A percentile compares a stretch with the other conserved stretches of the same genome.
Evolutionary conservation across 352 stramenopile genomes (phyloP).

Genomic region (Pythium sukuiense): DNA sequence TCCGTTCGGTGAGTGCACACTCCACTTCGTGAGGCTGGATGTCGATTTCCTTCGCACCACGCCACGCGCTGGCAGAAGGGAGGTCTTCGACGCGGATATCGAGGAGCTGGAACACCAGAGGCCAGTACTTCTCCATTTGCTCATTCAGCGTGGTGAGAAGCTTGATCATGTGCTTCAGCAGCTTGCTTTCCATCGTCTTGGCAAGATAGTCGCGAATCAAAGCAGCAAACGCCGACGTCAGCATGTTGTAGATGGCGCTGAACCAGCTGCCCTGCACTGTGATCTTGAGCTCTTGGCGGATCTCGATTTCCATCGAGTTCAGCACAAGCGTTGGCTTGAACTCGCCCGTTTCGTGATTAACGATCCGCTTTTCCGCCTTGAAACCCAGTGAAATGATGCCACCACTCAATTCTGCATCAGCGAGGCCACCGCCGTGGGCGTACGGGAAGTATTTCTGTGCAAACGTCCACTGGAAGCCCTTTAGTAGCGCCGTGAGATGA

Average conservation of each 20-base stretch:
- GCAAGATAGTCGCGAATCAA: constrained; percentile 83
- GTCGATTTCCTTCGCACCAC: constrained; percentile 70
- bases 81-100: constrained; percentile 81
- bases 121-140: constrained; percentile 87
- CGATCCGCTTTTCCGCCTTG: constrained; percentile 71
- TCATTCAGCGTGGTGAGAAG: constrained; percentile 79
- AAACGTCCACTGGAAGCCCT: constrained; percentile 86
- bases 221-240: constrained; percentile 71
- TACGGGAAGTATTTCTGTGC: constrained; percentile 87
- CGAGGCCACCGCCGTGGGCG: constrained; percentile 71
- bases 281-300: constrained; percentile 81
- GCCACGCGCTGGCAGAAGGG: constrained; percentile 72
- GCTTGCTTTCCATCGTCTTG: constrained; percentile 83
- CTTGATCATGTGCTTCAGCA: constrained; percentile 83
- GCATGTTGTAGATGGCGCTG: constrained; percentile 81
- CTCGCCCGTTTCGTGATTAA: constrained; percentile 58
- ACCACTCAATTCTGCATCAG: constrained; percentile 67
- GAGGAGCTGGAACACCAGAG: constrained; percentile 77
- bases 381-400: constrained; percentile 81
- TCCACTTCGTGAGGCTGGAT: constrained; percentile 75
- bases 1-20: constrained; percentile 46
- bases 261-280: constrained; percentile 86
- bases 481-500: constrained; percentile 74
- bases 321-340: constrained; percentile 74
- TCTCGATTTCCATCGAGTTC: constrained; percentile 84